Percentiles rank a stretch among this genome's conserved stretches.
Evolutionary conservation across 345 rosid species (phyloP).

Genomic region (Syzygium grande): DNA sequence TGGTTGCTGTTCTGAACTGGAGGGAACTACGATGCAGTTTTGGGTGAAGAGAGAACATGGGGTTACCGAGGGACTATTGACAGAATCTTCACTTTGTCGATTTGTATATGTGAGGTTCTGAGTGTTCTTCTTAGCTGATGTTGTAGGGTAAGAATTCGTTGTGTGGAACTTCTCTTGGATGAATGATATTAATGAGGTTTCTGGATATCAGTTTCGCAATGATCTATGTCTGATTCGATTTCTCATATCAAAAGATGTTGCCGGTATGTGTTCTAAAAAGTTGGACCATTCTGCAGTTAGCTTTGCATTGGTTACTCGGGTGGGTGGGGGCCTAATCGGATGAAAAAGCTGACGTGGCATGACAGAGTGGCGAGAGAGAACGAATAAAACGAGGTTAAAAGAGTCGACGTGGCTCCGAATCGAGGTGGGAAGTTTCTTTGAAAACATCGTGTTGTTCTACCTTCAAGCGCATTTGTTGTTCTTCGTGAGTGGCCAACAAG

Average conservation of each 20-base stretch:
- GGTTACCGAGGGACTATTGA: neutral
- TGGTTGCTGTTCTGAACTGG: neutral
- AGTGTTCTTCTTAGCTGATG: neutral
- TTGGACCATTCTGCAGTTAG: neutral
- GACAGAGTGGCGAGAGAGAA: neutral
- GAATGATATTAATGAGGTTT: neutral
- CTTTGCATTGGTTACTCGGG: neutral
- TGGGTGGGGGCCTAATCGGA: neutral
- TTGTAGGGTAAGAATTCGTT: neutral
- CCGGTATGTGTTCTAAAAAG: neutral
- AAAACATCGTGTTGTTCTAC: neutral
- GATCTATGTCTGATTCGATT: neutral
- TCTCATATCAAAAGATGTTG: neutral
- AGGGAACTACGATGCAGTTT: neutral
- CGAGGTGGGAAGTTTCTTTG: neutral
- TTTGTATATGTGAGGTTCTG: neutral
- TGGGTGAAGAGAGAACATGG: neutral
- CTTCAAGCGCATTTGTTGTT: neutral
- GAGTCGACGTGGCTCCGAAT: neutral
- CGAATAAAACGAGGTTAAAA: neutral
- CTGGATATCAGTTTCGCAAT: neutral
- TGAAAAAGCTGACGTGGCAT: neutral
- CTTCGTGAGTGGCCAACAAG: no score
- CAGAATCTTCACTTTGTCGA: neutral
- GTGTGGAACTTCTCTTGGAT: neutral